Evolutionary conservation across 2,329 filamentous ascomycete species (phyloP).

Genomic region (Ramularia endophylla): DNA sequence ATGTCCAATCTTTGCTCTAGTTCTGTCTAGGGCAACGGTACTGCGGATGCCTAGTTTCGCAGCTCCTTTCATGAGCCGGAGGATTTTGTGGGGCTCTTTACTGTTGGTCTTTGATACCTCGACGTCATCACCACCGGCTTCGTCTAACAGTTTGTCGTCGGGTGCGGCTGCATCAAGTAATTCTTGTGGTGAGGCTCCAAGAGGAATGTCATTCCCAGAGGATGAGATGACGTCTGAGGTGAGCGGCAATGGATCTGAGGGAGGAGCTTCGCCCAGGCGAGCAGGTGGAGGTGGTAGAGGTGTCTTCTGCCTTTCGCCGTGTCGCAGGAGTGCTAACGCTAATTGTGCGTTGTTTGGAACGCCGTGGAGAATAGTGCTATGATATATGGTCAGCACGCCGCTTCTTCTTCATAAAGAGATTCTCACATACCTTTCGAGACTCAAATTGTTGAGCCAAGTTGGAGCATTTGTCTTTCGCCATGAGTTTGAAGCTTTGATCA

Average conservation of each 20-base stretch:
- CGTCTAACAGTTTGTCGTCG: conserved; percentile 3
- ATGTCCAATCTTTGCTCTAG: background rate
- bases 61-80: conserved; percentile 3
- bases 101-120: conserved; percentile 5
- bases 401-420: no score
- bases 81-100: conserved; percentile 5
- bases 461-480: conserved; percentile 1
- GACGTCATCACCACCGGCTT: conserved; percentile 8
- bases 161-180: conserved; percentile 1
- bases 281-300: conserved; percentile 4
- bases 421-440: background rate
- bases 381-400: background rate
- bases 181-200: conserved; percentile 3
- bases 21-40: conserved; percentile 1
- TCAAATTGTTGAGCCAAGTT: background rate
- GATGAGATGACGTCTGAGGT: background rate
- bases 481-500: background rate
- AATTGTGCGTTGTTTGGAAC: conserved; percentile 4
- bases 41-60: conserved; percentile 1
- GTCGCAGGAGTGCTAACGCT: conserved; percentile 4
- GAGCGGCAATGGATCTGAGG: background rate
- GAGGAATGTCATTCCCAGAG: conserved; percentile 1
- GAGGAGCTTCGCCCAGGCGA: background rate
- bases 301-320: conserved; percentile 2
- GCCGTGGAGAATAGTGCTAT: conserved; percentile 2